Base-by-base conservation (phyloP, 192 early-diverging fungal species). In the Coemansia sp. region DNA sequence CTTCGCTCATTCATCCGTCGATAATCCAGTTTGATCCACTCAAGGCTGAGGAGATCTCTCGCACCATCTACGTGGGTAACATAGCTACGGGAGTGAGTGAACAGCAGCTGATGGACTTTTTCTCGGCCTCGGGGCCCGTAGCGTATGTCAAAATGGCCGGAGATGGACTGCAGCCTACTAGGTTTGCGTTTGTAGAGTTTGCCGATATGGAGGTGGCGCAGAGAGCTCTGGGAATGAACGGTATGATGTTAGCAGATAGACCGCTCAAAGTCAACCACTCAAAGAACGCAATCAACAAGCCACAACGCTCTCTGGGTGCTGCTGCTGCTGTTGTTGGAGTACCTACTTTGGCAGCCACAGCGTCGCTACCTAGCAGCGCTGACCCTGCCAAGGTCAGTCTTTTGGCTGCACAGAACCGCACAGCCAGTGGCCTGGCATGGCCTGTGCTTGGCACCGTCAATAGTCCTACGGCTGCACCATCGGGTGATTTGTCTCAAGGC, bases 171-270 rank as follows among this genome's bases (percentile, higher is more conserved):
- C 82, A 86, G 59, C 72, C 76, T 0, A 84, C 80, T 15, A 36
- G 88, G 11, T 90, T 87, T 78, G 85, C 88, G 5, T 90, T 90
- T 59, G 69, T 91, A 28, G 87, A 89, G 78, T 91, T 89, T 78
- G 86, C 78, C 0, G 80, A 76, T 17, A 49, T 67, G 27, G 78
- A 75, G 7, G 70, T 56, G 3, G 82, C 83, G 5, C 72, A 80
- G 34, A 58, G 63, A 9, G 88, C 85, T 1, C 58, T 89, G 56
- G 53, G 60, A 42, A 78, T 88, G 72, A 85, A 83, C 49, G 87
- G 87, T 5, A 64, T 75, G 38, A 50, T 82, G 47, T 35, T 90
- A 25, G 81, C 77, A 0, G 87, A 87, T 32, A 55, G 83, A 11
- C 69, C 81, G 20, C 53, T 89, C 13, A 87, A 86, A 54, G 85